Evolutionary conservation across 768 basidiomycete genomes (phyloP), one percentile per base, ranked within the genome.

Genomic region (Boletus pseudopeckii): DNA sequence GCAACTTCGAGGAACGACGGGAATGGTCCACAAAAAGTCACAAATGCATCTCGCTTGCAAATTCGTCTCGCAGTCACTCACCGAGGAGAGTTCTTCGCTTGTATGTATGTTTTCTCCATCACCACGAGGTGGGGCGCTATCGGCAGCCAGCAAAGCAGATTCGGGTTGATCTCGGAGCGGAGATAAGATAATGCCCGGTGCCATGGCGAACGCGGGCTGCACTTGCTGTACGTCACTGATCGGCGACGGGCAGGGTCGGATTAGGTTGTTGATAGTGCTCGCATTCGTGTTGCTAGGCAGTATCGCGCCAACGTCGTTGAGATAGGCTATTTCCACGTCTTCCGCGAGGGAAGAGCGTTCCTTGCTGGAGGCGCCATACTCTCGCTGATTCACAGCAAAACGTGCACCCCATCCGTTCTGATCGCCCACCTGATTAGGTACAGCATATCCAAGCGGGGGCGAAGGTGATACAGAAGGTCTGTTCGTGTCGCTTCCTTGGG

Each of bases 151-250:
- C 46, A 43, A 36, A 38, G 51, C 45, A 42, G 56, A 40, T 22
- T 43, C 49, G 8, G 40, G 48, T 26, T 46, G 36, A 49, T 58
- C 54, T 28, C 55, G 60, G 26, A 69, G 62, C 42, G 71, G 73
- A 44, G 71, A 74, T 52, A 74, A 45, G 33, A 59, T 60, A 34
- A 61, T 45, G 2, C 62, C 67, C 8, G 62, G 57, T 20, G 63
- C 60, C 7, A 66, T 64, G 7, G 65, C 60, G 26, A 67, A 67
- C 5, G 48, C 34, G 38, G 43, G 11, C 43, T 30, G 2, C 30
- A 42, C 30, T 38, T 54, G 32, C 20, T 45, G 60, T 55, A 45
- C 48, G 54, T 69, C 53, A 57, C 55, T 41, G 45, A 55, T 62
- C 39, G 33, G 47, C 55, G 38, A 51, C 8, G 43, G 48, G 50